Conservation (phyloP, 345 rosid genomes). For the Pistacia integerrima region DNA sequence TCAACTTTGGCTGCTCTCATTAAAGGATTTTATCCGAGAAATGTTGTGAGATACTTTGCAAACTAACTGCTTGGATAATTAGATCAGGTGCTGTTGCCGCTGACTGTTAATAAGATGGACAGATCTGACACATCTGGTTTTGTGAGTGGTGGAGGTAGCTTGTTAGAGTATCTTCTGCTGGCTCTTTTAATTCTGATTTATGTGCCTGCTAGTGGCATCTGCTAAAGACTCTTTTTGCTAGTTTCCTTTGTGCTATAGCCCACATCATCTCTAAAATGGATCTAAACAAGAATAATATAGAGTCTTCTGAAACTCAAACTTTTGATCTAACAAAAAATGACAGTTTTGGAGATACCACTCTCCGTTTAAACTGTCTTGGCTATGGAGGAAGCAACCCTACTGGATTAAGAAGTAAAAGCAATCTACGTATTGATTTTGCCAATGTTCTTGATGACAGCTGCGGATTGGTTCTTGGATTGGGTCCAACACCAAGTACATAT, state of each 20-base stretch:
- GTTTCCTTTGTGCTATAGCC: constrained; percentile 14
- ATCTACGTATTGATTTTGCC: constrained; percentile 46
- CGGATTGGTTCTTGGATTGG: constrained; percentile 87
- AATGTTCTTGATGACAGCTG: constrained; percentile 70
- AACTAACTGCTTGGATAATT: constrained; percentile 18
- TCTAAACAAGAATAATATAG: constrained; percentile 50
- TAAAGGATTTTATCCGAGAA: constrained; percentile 59
- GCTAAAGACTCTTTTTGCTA: constrained; percentile 20
- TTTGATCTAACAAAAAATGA: constrained; percentile 49
- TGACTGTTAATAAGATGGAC: constrained; percentile 55
- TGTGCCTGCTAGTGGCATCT: constrained; percentile 26
- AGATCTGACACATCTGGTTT: constrained; percentile 88
- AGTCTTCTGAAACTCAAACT: constrained; percentile 35
- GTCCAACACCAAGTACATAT: constrained; percentile 72
- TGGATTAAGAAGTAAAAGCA: constrained; percentile 35
- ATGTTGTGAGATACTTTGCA: constrained; percentile 46
- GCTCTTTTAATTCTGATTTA: constrained; percentile 36
- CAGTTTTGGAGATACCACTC: constrained; percentile 63
- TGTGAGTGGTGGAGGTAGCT: constrained; percentile 74
- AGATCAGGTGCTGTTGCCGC: constrained; percentile 12
- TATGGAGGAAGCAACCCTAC: constrained; percentile 48
- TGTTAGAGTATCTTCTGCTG: constrained; percentile 20
- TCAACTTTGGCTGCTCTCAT: constrained; percentile 34
- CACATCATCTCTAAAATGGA: constrained; percentile 50
- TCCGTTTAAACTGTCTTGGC: constrained; percentile 62